Evolutionary conservation across 352 stramenopile species (phyloP).

Genomic region (Phytophthora nicotianae): DNA sequence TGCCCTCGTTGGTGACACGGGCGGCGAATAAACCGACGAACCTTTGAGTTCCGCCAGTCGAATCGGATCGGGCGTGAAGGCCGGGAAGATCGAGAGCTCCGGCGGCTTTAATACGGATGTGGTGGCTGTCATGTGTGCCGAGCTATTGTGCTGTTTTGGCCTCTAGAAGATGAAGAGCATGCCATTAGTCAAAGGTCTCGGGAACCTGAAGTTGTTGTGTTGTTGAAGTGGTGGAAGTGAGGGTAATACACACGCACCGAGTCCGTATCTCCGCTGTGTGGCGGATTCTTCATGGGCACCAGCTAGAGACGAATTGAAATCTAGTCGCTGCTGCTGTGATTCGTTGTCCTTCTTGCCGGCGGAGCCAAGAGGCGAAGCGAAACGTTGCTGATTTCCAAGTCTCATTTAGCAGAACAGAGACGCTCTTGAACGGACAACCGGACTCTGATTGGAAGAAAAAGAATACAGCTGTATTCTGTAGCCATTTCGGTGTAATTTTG

Average conservation of each 20-base stretch:
- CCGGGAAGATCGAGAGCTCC: conserved; percentile 31
- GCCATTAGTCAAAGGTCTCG: conserved; percentile 11
- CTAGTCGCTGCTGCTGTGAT: background rate
- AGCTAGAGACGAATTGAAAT: background rate
- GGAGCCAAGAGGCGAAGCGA: conserved; percentile 6
- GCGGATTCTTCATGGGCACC: conserved; percentile 3
- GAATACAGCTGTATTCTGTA: no score
- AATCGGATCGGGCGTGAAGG: conserved; percentile 27
- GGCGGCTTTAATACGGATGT: background rate
- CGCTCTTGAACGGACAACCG: conserved; percentile 5
- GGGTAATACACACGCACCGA: conserved; percentile 10
- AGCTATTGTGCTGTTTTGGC: conserved; percentile 4
- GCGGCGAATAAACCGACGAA: conserved; percentile 19
- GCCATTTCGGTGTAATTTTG: conserved; percentile 2
- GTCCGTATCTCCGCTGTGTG: background rate
- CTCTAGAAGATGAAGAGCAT: background rate
- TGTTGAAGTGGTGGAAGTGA: conserved; percentile 2
- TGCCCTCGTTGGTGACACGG: conserved; percentile 16
- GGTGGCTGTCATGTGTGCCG: conserved; percentile 9
- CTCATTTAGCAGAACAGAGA: conserved; percentile 9
- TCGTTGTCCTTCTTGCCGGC: background rate
- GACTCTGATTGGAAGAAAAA: conserved; percentile 17
- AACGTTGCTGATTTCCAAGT: conserved; percentile 18
- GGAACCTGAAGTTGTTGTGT: conserved; percentile 15
- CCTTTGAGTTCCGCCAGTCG: conserved; percentile 21